A percentile compares a stretch with the other conserved stretches of the same genome.
Evolutionary conservation across 1,284 basidiomycete species (phyloP).

Genomic region (Golubevia sp.): DNA sequence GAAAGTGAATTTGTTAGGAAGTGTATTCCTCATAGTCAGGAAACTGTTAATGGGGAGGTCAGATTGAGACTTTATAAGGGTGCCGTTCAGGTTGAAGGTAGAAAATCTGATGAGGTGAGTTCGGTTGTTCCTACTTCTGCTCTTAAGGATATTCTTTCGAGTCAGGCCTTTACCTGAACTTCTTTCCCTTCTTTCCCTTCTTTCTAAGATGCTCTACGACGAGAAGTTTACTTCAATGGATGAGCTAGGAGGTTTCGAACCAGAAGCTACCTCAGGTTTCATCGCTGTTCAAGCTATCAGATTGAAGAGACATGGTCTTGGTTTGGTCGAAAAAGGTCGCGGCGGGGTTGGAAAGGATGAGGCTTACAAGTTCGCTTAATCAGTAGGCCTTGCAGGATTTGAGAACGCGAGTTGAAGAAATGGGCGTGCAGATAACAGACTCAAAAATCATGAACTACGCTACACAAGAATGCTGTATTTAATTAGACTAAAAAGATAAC

Average conservation of each 20-base stretch:
- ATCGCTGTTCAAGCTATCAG: conserved; percentile 58
- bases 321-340: conserved; percentile 38
- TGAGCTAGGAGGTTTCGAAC: conserved; percentile 92
- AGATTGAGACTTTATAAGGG: conserved; percentile 93
- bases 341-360: conserved; percentile 39
- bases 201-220: conserved; percentile 75
- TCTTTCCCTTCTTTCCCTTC: background rate
- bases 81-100: conserved; percentile 90
- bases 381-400: too few relatives aligned
- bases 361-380: conserved; percentile 37
- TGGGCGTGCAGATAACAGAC: too few relatives aligned
- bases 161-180: too few relatives aligned
- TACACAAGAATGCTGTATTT: too few relatives aligned
- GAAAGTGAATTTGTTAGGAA: conserved; percentile 80
- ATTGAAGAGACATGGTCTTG: conserved; percentile 50
- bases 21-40: conserved; percentile 86
- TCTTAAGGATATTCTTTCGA: too few relatives aligned
- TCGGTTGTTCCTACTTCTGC: background rate
- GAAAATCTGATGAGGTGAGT: conserved; percentile 80
- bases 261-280: conserved; percentile 52
- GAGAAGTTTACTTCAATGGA: conserved; percentile 99
- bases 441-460: too few relatives aligned
- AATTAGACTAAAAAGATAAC: too few relatives aligned
- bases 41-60: conserved; percentile 93
- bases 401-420: too few relatives aligned